phyloP scores from a whole-genome alignment of 768 basidiomycete species.

The Suillus hirtellus region DNA sequence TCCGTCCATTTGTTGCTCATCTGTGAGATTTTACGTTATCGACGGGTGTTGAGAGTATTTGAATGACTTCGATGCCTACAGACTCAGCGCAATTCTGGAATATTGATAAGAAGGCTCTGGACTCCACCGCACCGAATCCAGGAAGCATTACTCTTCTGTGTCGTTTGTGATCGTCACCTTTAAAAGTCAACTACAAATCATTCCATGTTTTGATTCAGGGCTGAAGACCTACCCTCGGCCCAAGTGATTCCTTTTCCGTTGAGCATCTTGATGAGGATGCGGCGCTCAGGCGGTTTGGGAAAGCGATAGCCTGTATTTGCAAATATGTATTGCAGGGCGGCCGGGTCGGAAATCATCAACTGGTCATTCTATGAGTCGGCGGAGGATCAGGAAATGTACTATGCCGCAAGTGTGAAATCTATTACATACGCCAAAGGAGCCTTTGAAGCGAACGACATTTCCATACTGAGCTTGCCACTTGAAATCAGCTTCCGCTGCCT shows the following conservation, averaged over 20 bases:
- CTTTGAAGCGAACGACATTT: constrained; percentile 29
- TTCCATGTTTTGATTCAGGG: constrained; percentile 9
- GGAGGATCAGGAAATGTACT: constrained; percentile 13
- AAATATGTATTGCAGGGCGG: constrained; percentile 42
- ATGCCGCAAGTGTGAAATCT: background rate
- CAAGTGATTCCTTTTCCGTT: constrained; percentile 39
- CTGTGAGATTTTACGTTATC: constrained; percentile 16
- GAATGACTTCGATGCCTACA: constrained; percentile 15
- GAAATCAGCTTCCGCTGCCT: constrained; percentile 29
- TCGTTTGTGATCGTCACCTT: constrained; percentile 45
- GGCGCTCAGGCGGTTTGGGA: constrained; percentile 34
- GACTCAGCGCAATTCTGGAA: constrained; percentile 41
- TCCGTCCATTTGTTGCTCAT: constrained; percentile 27
- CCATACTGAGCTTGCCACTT: constrained; percentile 34
- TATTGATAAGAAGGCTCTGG: constrained; percentile 49
- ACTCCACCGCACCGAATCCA: constrained; percentile 53
- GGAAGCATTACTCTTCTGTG: constrained; percentile 57
- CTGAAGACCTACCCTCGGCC: constrained; percentile 38
- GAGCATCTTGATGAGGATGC: constrained; percentile 17
- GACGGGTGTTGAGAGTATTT: background rate
- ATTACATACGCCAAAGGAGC: constrained; percentile 25
- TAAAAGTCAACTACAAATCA: background rate
- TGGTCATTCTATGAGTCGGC: constrained; percentile 39
- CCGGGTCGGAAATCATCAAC: constrained; percentile 48
- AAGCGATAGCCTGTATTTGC: constrained; percentile 45